Evolutionary conservation across 2,329 filamentous ascomycete genomes (phyloP), one percentile per base, ranked within the genome.

Genomic region (Metarhizium album): DNA sequence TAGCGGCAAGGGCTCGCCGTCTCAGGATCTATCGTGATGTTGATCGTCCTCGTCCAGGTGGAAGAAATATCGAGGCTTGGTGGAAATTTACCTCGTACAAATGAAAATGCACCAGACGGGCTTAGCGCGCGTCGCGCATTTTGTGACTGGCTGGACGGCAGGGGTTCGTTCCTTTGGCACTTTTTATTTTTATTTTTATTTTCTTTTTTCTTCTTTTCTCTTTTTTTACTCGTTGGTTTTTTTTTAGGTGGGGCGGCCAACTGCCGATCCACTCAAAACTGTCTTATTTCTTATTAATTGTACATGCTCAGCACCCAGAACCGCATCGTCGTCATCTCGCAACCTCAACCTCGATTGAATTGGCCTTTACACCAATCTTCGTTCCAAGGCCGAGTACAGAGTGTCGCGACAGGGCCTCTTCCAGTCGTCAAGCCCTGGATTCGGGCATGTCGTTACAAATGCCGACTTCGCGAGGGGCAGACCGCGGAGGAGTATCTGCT

Each of bases 1-100:
- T 42, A 42, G 42, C 33, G 48, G 37, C 47, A 43, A 47, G 53
- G 49, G 51, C 58, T 53, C 27, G 6, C 35, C 38, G 16, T 47
- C 47, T 51, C 46, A 31, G 46, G 46, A 22, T 37, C 9, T 23
- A 9, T 24, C 40, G 40, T 24, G 14, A n/a, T 16, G 14, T 8
- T n/a, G 8, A 40, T 45, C 40, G 38, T 42, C 3, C n/a, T 23
- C 33, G 18, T 45, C 27, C 11, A 35, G 47, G 20, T 9, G 4
- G 46, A 13, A 5, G 38, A 37, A 45, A 45, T 24, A 35, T 43
- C n/a, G 40, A 43, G 9, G 20, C 40, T 43, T 11, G 20, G 4
- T 23, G 22, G 22, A 43, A 43, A 42, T 42, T 42, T 42, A 42
- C 35, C 27, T 29, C 27, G 27, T 9, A 29, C 7, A 6, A 29